Base-by-base conservation (phyloP, 176 grass and related monocot species). In the Saccharum spontaneum region DNA sequence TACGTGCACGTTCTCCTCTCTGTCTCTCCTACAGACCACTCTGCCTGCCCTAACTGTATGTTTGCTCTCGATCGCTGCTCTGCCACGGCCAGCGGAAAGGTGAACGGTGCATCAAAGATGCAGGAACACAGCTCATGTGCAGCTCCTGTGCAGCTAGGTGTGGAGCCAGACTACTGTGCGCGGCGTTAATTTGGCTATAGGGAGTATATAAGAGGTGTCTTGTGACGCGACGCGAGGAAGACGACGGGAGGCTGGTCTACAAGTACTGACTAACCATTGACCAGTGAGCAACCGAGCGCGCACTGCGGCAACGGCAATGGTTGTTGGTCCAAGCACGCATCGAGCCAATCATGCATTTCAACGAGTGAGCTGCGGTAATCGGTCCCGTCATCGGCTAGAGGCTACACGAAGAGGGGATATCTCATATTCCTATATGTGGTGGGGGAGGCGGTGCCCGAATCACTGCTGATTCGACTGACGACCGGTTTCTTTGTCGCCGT, bases 291-390 rank as follows among this genome's bases (percentile, higher is more conserved):
- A 8, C 71, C 7, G 16, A 70, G 37, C 66, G 37, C 66, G 3
- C 68, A 13, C 37, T 39, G 18, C 6, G 12, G 5, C 67, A 17
- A 60, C 12, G 7, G 8, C 69, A n/a, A 63, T 34, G 60, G 71
- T 83, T 41, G 72, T 66, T 88, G 33, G 80, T 72, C 36, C 86
- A 78, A 72, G 61, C 81, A 88, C 86, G 67, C 74, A 73, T 73
- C 86, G 41, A 33, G 20, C 12, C 63, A 68, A 81, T 69, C 31
- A 69, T 69, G 5, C 10, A 67, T n/a, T 39, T 3, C 11, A 44
- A 59, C 11, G 24, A 24, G 3, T 22, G 72, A 18, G 8, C 30
- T 8, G 1, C 30, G 55, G 8, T 54, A 48, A 10, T 86, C 12
- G 3, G 71, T 68, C 77, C 70, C 38, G 7, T 45, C 31, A 52